Base-by-base conservation (phyloP, 441 rosid genomes). In the Lepidium campestre region DNA sequence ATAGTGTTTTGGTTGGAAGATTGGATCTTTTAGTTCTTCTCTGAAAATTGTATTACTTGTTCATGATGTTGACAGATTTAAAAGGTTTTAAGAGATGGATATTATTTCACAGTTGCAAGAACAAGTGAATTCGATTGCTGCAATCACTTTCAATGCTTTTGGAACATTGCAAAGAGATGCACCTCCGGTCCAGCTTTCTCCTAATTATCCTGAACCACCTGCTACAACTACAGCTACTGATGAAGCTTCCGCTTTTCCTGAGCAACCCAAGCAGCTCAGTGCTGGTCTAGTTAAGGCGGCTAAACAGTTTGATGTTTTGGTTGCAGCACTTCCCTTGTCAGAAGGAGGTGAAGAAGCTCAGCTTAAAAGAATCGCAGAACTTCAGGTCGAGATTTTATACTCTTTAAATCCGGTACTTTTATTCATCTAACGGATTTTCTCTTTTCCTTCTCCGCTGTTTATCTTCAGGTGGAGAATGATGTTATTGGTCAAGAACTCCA, bases 291-390 rank as follows among this genome's bases (percentile, higher is more conserved):
- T 93, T 8, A 89, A 89, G 63, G 96, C 96, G 67, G 96, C 99
- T 46, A 89, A 94, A 76, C 96, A 93, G 97, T 91, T 91, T 79
- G 97, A 89, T 83, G 91, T 85, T 36, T 81, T 93, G 76, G 95
- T 91, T 49, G 83, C 92, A 0, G 97, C 93, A 17, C 97, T 93
- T 66, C 99, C 99, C 10, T 76, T 92, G 77, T 63, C 91, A 0
- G 93, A 91, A 75, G 96, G 91, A 68, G 93, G 93, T 31, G 95
- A 93, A 77, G 93, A 87, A 82, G 93, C 86, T 79, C 97, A 91
- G 77, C 72, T 87, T 56, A 82, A 84, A 80, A 82, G 85, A 77
- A 91, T 94, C 53, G 83, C 90, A 0, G 78, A 91, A 69, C 85
- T 91, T 18, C 96, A 89, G 87, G 97, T 87, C 13, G 3, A 18